Conservation (phyloP, 2,329 filamentous ascomycete species). For the Pleoardoris graminearum region DNA sequence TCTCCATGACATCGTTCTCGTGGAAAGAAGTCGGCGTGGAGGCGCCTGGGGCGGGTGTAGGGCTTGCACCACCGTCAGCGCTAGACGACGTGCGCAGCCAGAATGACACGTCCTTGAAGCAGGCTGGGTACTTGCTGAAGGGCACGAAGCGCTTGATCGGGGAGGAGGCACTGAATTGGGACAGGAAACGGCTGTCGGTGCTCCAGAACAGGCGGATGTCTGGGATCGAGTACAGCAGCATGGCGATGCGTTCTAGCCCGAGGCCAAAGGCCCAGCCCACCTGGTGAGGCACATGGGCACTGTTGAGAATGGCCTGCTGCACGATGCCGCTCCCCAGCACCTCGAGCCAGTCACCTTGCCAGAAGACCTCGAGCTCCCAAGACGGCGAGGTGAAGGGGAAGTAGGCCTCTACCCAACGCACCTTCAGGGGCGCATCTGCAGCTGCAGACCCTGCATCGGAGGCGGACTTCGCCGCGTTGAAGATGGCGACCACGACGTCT, state of each 20-base stretch:
- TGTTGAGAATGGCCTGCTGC: slow-evolving; percentile 77
- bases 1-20: slow-evolving; percentile 97
- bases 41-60: background rate
- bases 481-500: slow-evolving; percentile 86
- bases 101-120: slow-evolving; percentile 91
- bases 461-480: slow-evolving; percentile 72
- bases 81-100: slow-evolving; percentile 63
- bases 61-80: slow-evolving; percentile 29
- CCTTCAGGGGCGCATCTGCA: slow-evolving; percentile 69
- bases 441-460: slow-evolving; percentile 36
- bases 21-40: slow-evolving; percentile 61
- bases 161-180: slow-evolving; percentile 66
- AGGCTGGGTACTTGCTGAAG: slow-evolving; percentile 89
- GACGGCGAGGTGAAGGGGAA: slow-evolving; percentile 96
- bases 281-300: slow-evolving; percentile 73
- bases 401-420: slow-evolving; percentile 95
- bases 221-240: slow-evolving; percentile 94
- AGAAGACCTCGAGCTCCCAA: slow-evolving; percentile 96
- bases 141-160: slow-evolving; percentile 70
- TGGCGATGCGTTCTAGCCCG: slow-evolving; percentile 91
- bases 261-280: slow-evolving; percentile 96
- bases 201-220: slow-evolving; percentile 99
- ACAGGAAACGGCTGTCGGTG: slow-evolving; percentile 78
- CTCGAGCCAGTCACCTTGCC: slow-evolving; percentile 93
- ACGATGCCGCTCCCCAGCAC: slow-evolving; percentile 91